phyloP scores from a whole-genome alignment of 257 asterid species.

The Capsicum chinense region DNA sequence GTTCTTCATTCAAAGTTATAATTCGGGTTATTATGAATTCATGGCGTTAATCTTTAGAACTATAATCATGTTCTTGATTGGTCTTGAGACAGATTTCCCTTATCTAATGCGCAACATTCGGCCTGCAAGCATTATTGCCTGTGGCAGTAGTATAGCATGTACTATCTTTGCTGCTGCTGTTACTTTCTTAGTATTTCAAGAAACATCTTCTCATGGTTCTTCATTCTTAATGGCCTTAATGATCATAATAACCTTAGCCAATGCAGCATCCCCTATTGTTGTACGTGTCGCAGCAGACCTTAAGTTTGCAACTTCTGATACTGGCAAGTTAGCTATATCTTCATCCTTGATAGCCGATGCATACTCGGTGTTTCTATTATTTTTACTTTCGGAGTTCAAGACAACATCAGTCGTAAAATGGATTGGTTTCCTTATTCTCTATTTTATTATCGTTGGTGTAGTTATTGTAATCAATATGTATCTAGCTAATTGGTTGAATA shows the following conservation, averaged over 20 bases:
- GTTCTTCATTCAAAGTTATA: conserved; percentile 66
- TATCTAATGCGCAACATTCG: conserved; percentile 74
- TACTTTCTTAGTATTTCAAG: conserved; percentile 68
- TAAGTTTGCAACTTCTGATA: conserved; percentile 75
- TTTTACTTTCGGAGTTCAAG: conserved; percentile 52
- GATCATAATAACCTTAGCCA: conserved; percentile 65
- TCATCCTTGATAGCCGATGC: conserved; percentile 73
- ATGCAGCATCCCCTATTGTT: conserved; percentile 87
- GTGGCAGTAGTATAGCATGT: conserved; percentile 64
- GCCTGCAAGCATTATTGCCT: conserved; percentile 63
- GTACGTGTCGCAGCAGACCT: conserved; percentile 82
- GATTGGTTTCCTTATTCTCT: conserved; percentile 51
- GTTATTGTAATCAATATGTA: conserved; percentile 61
- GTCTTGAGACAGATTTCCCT: conserved; percentile 86
- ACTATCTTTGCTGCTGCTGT: conserved; percentile 74
- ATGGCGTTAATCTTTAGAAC: conserved; percentile 75
- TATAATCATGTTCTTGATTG: conserved; percentile 89
- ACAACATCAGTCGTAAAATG: conserved; percentile 35
- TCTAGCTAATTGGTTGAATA: conserved; percentile 67
- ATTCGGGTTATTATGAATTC: conserved; percentile 78
- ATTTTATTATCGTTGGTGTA: conserved; percentile 46
- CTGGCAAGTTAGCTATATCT: conserved; percentile 84
- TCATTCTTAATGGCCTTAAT: conserved; percentile 56
- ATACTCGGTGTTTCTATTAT: conserved; percentile 69
- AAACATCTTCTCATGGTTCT: conserved; percentile 59